Base-by-base conservation (phyloP, 345 rosid species). In the Eutrema japonicum region DNA sequence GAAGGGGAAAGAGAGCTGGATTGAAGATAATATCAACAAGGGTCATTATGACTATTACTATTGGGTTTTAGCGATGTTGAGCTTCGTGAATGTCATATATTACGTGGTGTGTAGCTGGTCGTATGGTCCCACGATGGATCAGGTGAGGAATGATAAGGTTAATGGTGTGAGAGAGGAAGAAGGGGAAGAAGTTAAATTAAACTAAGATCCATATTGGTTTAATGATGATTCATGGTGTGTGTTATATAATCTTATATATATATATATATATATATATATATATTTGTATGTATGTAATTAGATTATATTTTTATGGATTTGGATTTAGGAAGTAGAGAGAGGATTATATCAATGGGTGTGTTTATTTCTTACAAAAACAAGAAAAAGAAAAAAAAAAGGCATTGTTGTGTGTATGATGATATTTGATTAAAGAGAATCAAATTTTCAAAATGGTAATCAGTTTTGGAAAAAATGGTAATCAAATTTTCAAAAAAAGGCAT, bases 21-120 rank as follows among this genome's bases (percentile, higher is more conserved):
- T 93, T 45, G 79, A 89, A 10, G 81, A 72, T 73, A 82, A 88
- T 35, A 83, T 92, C 54, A 93, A 93, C 79, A 82, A 75, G 77
- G 93, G 89, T 49, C 95, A 77, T 26, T 87, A 88, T 2, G 96
- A 93, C 77, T 79, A 86, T 26, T 93, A 85, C 82, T 93, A 89
- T 51, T 87, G 90, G 90, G 65, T 89, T 71, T 89, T 90, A n/a
- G 88, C 87, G 18, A 48, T 79, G 10, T n/a, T 86, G 80, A 84
- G 91, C 51, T 73, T 70, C 64, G 66, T 86, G 52, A 93, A 90
- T 75, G 48, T 89, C 54, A 64, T 88, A 0, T 93, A 93, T 50
- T 93, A 83, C 77, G n/a, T 86, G 22, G 6, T 79, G 7, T 93
- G 98, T 66, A 82, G 93, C 70, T 80, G 90, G 96, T 82, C 90